Evolutionary conservation across 176 grass and related monocot species (phyloP).

Genomic region (Carex scoparia): DNA sequence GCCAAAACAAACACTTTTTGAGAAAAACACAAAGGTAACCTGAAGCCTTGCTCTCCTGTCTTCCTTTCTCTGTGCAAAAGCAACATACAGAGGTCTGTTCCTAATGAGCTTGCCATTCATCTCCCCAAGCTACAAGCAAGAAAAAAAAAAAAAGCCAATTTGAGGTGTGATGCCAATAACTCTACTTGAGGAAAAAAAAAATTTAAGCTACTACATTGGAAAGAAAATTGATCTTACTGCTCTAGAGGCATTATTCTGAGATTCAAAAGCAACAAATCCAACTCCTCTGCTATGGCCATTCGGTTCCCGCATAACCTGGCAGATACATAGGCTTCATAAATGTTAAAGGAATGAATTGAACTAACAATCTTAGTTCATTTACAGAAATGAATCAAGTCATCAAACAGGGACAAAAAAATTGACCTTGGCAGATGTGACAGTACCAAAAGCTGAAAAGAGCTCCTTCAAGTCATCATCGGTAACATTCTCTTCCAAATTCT

Average conservation of each 20-base stretch:
- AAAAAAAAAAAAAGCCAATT: conserved; percentile 7
- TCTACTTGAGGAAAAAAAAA: neutral
- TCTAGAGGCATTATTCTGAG: conserved; percentile 59
- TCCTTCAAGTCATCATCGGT: conserved; percentile 80
- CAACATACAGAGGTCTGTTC: conserved; percentile 85
- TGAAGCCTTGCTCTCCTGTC: conserved; percentile 83
- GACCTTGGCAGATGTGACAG: conserved; percentile 90
- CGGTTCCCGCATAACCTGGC: conserved; percentile 77
- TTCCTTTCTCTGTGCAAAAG: conserved; percentile 82
- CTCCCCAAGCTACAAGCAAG: conserved; percentile 43
- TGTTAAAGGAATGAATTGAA: neutral
- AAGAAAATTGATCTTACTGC: conserved; percentile 52
- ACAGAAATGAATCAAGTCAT: neutral
- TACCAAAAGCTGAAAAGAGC: conserved; percentile 61
- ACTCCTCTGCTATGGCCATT: conserved; percentile 78
- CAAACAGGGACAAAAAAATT: neutral
- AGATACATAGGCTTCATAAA: conserved; percentile 20
- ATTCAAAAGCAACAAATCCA: conserved; percentile 94
- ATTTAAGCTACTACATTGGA: neutral
- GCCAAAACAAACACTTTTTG: neutral
- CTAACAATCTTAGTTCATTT: neutral
- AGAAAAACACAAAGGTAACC: conserved; percentile 27
- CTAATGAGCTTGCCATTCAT: conserved; percentile 91
- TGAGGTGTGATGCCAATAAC: neutral
- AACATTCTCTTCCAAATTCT: conserved; percentile 89